Conservation (phyloP, 768 basidiomycete species). For the Hypsizygus marmoreus region DNA sequence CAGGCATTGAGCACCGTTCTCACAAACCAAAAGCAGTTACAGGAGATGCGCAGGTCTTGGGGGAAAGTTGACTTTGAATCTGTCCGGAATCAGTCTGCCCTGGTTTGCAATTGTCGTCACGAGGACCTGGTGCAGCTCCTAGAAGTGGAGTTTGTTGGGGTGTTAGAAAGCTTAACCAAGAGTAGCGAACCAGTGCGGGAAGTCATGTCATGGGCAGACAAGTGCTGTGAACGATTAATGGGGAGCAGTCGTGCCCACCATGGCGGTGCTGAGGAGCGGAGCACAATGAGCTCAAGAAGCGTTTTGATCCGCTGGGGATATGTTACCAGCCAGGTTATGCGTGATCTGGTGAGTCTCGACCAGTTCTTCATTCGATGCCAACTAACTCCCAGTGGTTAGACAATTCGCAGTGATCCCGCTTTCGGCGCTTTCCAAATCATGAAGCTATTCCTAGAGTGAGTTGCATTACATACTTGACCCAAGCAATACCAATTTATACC, state of each 20-base stretch:
- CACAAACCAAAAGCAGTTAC: constrained; percentile 81
- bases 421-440: constrained; percentile 92
- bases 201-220: constrained; percentile 90
- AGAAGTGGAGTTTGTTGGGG: constrained; percentile 80
- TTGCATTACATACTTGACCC: constrained; percentile 18
- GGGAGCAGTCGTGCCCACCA: constrained; percentile 59
- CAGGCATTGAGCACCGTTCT: constrained; percentile 88
- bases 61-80: constrained; percentile 88
- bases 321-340: constrained; percentile 91
- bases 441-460: constrained; percentile 88
- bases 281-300: constrained; percentile 84
- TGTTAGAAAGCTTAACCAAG: constrained; percentile 73
- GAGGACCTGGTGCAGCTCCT: constrained; percentile 85
- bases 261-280: constrained; percentile 65
- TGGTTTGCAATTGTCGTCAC: constrained; percentile 91
- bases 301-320: constrained; percentile 91
- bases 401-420: constrained; percentile 88
- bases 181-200: constrained; percentile 81
- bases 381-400: constrained; percentile 44
- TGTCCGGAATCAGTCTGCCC: constrained; percentile 88
- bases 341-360: constrained; percentile 69
- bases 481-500: constrained; percentile 18
- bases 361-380: constrained; percentile 6
- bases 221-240: constrained; percentile 85
- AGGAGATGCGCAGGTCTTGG: constrained; percentile 89